Percentiles rank a stretch among this genome's conserved stretches.
phyloP scores from a whole-genome alignment of 306 rosid species.

The Sechiopsis laciniata region DNA sequence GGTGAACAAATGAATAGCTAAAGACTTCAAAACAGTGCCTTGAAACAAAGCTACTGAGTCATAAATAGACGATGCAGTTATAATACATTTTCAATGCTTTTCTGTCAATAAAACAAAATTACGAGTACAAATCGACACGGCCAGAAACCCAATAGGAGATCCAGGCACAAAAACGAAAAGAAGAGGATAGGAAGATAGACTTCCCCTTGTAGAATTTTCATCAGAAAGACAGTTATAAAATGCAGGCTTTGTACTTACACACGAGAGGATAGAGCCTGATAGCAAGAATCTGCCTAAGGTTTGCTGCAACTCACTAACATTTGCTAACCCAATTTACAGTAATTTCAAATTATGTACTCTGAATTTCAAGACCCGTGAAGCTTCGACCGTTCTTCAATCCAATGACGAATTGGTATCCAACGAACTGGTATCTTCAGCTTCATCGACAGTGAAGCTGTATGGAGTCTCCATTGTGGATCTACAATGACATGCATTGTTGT shows the following conservation, averaged over 20 bases:
- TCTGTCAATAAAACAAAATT: conserved; percentile 15
- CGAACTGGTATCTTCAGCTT: conserved; percentile 69
- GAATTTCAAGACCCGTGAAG: conserved; percentile 33
- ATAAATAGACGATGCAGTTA: not conserved
- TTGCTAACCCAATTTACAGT: conserved; percentile 22
- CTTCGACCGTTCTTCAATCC: conserved; percentile 38
- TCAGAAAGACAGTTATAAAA: not conserved
- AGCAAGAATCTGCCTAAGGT: conserved; percentile 21
- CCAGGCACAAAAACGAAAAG: not conserved
- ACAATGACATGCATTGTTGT: conserved; percentile 27
- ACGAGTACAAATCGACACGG: conserved; percentile 5
- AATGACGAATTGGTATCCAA: conserved; percentile 58
- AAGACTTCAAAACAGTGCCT: conserved; percentile 17
- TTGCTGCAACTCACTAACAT: conserved; percentile 19
- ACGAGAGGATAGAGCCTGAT: conserved; percentile 8
- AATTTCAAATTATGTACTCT: conserved; percentile 34
- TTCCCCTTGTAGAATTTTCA: not conserved
- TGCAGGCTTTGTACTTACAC: conserved; percentile 14
- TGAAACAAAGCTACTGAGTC: not conserved
- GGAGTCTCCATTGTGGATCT: conserved; percentile 65
- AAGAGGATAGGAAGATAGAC: not conserved
- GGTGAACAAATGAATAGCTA: conserved; percentile 2
- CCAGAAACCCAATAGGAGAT: conserved; percentile 6
- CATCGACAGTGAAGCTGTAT: conserved; percentile 80
- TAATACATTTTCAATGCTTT: conserved; percentile 18